Evolutionary conservation across 352 stramenopile genomes (phyloP), one percentile per base, ranked within the genome.

Genomic region (Pythium utonaiense): DNA sequence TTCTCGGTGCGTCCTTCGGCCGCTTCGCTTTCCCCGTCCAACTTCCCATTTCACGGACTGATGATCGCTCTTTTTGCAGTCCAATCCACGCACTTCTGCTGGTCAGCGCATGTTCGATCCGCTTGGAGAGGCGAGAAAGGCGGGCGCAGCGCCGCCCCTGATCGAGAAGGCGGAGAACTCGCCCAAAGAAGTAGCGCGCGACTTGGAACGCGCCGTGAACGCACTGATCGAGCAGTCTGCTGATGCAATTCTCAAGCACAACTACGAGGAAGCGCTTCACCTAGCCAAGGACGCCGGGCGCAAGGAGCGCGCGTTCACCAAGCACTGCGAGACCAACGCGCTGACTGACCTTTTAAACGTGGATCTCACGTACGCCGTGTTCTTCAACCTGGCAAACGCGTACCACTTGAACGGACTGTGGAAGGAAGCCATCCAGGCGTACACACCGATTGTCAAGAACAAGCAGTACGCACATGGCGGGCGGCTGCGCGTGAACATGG

Each of bases 361-460:
- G 44, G 95, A 98, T 54, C 73, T 99, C 24, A 98, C 88, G 14
- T 98, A 97, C 70, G 83, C 93, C 7, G 89, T 98, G 27, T 96
- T 91, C 64, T 98, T 98, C 67, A 98, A 97, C 55, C 69, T 99
- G 16, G 96, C 96, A 6, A 89, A 95, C 56, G 84, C 87, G 6
- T 98, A 98, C 69, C 87, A 98, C 69, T 58, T 92, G 25, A 98
- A 98, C 70, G 89, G 88, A 14, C 89, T 98, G 59, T 94, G 88
- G 73, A 94, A 97, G 64, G 92, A 99, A 56, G 96, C 96, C 0
- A 86, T 98, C 31, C 88, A 98, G 69, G 93, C 81, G 57, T 99
- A 98, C 68, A 92, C 87, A 9, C 79, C 90, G 4, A 96, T 99
- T 40, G 88, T 98, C 51, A 98, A 98, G 73, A 98, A 98, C 75